These are phyloP conservation scores for Verbena officinalis DNA, from an alignment of 257 asterid genomes.

Conservation along the genomic window DNA sequence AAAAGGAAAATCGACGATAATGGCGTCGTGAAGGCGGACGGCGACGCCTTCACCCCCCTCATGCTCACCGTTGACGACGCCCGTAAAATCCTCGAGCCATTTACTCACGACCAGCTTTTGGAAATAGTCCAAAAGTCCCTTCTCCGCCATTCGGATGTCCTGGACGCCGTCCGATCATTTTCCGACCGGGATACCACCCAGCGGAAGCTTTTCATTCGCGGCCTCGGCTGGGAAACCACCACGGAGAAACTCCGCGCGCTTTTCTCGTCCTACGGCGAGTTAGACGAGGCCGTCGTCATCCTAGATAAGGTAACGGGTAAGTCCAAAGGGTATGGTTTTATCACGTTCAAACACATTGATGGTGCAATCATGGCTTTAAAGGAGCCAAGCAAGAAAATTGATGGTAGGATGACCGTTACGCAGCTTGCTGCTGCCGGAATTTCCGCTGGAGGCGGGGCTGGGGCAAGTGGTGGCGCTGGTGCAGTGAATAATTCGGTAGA, in stretches of 20 bases:
- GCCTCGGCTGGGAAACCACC: slow-evolving; percentile 91
- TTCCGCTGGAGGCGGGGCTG: slow-evolving; percentile 54
- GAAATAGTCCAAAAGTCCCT: slow-evolving; percentile 66
- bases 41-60: slow-evolving; percentile 40
- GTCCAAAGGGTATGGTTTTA: slow-evolving; percentile 77
- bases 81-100: slow-evolving; percentile 60
- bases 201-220: slow-evolving; percentile 86
- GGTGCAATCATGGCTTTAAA: slow-evolving; percentile 77
- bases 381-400: slow-evolving; percentile 83
- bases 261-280: slow-evolving; percentile 66
- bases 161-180: slow-evolving; percentile 63
- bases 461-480: slow-evolving; percentile 42
- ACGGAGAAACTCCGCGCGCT: slow-evolving; percentile 65
- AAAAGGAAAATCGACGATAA: slow-evolving; percentile 71
- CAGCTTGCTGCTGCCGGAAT: slow-evolving; percentile 83
- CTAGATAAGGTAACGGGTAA: slow-evolving; percentile 76
- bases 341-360: slow-evolving; percentile 76
- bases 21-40: slow-evolving; percentile 45
- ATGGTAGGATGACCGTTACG: slow-evolving; percentile 80
- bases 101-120: slow-evolving; percentile 66
- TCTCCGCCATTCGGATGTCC: slow-evolving; percentile 68
- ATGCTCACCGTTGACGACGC: slow-evolving; percentile 64
- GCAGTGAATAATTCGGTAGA: slow-evolving; percentile 52
- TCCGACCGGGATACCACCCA: slow-evolving; percentile 65
- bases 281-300: slow-evolving; percentile 83